Conservation (phyloP, 1,284 basidiomycete species). For the Phylloboletellus chloephorus region DNA sequence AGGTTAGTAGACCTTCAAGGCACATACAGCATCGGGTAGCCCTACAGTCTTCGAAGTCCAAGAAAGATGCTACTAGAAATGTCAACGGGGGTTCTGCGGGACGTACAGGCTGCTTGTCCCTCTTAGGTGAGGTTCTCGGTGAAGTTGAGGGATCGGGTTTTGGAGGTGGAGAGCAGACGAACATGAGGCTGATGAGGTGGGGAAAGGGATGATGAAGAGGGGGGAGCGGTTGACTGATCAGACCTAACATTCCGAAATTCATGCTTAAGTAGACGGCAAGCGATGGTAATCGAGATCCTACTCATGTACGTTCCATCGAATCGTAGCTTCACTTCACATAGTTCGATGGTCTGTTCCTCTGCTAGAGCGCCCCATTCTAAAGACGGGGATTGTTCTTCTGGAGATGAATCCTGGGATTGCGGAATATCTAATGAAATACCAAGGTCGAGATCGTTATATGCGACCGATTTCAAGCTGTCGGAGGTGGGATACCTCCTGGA, state of each 20-base stretch:
- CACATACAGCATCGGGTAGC: background rate
- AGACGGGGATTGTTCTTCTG: slow-evolving; percentile 32
- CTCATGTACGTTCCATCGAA: slow-evolving; percentile 42
- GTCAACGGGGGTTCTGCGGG: slow-evolving; percentile 31
- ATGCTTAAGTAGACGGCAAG: slow-evolving; percentile 9
- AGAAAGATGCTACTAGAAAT: slow-evolving; percentile 47
- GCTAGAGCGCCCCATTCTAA: slow-evolving; percentile 58
- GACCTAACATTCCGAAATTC: slow-evolving; percentile 27
- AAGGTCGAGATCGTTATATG: slow-evolving; percentile 43
- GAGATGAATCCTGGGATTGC: slow-evolving; percentile 18
- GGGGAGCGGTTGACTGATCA: slow-evolving; percentile 43
- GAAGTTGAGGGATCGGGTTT: slow-evolving; percentile 24
- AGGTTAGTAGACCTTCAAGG: slow-evolving; percentile 2
- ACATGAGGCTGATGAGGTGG: slow-evolving; percentile 41
- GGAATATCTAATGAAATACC: slow-evolving; percentile 38
- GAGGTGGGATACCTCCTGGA: slow-evolving; percentile 43
- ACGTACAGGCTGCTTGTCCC: slow-evolving; percentile 27
- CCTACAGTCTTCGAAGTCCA: slow-evolving; percentile 62
- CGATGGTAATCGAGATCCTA: slow-evolving; percentile 26
- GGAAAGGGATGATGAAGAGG: slow-evolving; percentile 36
- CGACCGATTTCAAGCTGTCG: slow-evolving; percentile 27
- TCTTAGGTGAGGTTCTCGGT: slow-evolving; percentile 29
- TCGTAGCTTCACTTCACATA: slow-evolving; percentile 54
- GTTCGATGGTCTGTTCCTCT: slow-evolving; percentile 55
- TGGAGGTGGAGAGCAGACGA: slow-evolving; percentile 40